These are phyloP conservation scores for Fusarium sp. DNA, from an alignment of 2,329 filamentous ascomycete species.

Conservation along the genomic window DNA sequence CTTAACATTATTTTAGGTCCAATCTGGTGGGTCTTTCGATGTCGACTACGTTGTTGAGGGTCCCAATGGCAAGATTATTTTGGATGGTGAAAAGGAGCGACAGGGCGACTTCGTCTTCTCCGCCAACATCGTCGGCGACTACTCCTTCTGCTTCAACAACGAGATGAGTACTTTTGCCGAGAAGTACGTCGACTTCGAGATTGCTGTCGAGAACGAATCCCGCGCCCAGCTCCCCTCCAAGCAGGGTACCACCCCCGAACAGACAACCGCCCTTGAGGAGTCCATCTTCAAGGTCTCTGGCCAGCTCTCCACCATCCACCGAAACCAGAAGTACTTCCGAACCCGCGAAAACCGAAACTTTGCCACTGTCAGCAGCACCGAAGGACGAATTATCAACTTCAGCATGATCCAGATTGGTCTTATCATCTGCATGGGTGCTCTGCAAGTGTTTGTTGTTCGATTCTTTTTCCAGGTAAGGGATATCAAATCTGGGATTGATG, in stretches of 20 bases:
- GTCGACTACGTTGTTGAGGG: slow-evolving; percentile 91
- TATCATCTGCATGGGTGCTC: slow-evolving; percentile 92
- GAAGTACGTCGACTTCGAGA: slow-evolving; percentile 98
- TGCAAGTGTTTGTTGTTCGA: slow-evolving; percentile 96
- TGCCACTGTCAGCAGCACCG: slow-evolving; percentile 95
- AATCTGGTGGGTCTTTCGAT: slow-evolving; percentile 98
- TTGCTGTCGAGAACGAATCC: slow-evolving; percentile 92
- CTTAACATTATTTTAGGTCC: slow-evolving; percentile 71
- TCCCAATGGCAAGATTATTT: slow-evolving; percentile 81
- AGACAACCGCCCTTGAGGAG: slow-evolving; percentile 89
- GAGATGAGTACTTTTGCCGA: slow-evolving; percentile 98
- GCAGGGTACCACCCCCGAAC: slow-evolving; percentile 88
- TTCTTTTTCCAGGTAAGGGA: slow-evolving; percentile 93
- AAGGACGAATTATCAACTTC: slow-evolving; percentile 96
- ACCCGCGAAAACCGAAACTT: slow-evolving; percentile 99
- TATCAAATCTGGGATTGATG: too few species aligned
- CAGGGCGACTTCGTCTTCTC: slow-evolving; percentile 99
- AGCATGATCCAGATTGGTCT: slow-evolving; percentile 91
- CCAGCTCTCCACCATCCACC: slow-evolving; percentile 91
- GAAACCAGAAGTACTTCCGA: slow-evolving; percentile 99
- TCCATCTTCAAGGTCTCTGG: slow-evolving; percentile 94
- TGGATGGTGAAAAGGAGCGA: slow-evolving; percentile 89
- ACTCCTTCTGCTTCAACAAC: slow-evolving; percentile 98
- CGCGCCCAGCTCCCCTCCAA: slow-evolving; percentile 87
- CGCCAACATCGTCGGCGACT: slow-evolving; percentile 86